Base-by-base conservation (phyloP, 495 filamentous ascomycete genomes). In the Hyaloscypha bicolor region DNA sequence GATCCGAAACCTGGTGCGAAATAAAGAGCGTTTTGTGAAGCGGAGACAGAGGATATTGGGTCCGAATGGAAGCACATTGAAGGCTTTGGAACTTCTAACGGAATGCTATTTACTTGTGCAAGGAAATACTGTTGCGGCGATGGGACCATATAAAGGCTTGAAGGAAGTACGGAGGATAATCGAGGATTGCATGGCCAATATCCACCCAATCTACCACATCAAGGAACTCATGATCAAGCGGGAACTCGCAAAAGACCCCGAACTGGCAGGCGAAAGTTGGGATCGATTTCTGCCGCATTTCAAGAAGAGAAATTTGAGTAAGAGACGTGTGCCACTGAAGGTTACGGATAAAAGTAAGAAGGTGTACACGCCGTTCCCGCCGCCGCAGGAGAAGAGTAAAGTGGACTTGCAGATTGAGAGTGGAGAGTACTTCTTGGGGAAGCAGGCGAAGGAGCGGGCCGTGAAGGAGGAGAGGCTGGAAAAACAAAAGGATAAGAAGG, bases 181-280 rank as follows among this genome's bases (percentile, higher is more conserved):
- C 6, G 89, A 97, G 76, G 95, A 97, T 76, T 96, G 93, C 79
- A 98, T 99, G 96, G 87, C 87, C 39, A 99, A 99, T 76, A 88
- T 97, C 69, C 93, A 96, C 75, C 90, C 91, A 2, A 93, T 93
- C 71, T 96, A 96, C 78, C 87, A 94, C 73, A 94, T 99, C 81
- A 99, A 99, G 82, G 94, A 97, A 76, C 85, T 98, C 75, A 97
- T 98, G 95, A 97, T 99, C 81, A 97, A 97, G 81, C 90, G 94
- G 32, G 96, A 99, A 79, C 83, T 99, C n/a, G 91, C 90, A 58
- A 97, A 97, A 78, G 94, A 98, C 74, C 94, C 94, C 2, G 90
- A 89, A 33, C 85, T 99, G 25, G 90, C 83, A 37, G 82, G 90
- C 72, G 93, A 98, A 77, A 93, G 89, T 72, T 99, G 95, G 95